A percentile compares a stretch with the other conserved stretches of the same genome.
Conservation (phyloP, 257 asterid species). For the Pogostemon cablin region DNA sequence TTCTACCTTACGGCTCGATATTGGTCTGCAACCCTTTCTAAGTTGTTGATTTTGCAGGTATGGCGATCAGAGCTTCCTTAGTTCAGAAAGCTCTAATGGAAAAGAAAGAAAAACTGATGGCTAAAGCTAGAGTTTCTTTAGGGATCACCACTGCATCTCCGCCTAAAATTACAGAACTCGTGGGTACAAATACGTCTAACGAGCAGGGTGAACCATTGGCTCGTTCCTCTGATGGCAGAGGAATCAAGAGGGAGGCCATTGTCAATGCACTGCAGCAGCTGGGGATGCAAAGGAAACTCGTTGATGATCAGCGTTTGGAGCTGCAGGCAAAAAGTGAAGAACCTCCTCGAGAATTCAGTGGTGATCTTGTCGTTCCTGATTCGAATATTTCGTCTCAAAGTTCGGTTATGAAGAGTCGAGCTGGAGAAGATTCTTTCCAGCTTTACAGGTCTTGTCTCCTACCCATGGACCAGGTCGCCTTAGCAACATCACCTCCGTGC, state of each 20-base stretch:
- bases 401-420: neutral
- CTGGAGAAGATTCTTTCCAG: slow-evolving; percentile 16
- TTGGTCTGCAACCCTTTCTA: neutral
- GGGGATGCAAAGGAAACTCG: neutral
- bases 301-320: neutral
- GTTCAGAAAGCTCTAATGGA: slow-evolving; percentile 17
- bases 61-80: neutral
- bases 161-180: neutral
- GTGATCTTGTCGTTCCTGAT: slow-evolving; percentile 1
- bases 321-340: neutral
- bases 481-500: neutral
- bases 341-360: neutral
- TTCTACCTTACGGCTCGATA: neutral
- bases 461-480: neutral
- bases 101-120: slow-evolving; percentile 8
- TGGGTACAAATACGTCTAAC: neutral
- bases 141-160: neutral
- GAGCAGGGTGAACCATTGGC: neutral
- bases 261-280: neutral
- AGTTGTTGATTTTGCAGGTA: neutral
- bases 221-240: neutral
- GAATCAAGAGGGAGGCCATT: neutral
- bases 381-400: slow-evolving; percentile 1
- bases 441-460: slow-evolving; percentile 20
- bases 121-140: slow-evolving; percentile 21